phyloP scores from a whole-genome alignment of 257 asterid genomes.

The Solanum clarkiae region DNA sequence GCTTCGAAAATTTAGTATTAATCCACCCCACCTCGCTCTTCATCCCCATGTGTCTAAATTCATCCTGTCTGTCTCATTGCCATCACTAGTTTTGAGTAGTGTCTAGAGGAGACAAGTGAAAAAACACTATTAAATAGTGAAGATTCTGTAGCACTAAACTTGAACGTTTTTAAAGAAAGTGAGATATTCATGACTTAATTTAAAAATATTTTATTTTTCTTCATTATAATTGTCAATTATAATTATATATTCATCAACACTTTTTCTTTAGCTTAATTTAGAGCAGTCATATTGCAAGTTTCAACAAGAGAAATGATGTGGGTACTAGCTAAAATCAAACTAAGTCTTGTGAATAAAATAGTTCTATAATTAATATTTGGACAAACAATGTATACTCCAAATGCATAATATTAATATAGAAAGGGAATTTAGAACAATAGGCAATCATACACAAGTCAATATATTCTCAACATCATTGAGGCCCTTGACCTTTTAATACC shows the following conservation, averaged over 20 bases:
- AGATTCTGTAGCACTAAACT: not conserved
- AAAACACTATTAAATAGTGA: not conserved
- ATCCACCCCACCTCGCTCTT: no score
- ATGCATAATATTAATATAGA: not conserved
- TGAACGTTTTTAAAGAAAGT: not conserved
- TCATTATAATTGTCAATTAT: not conserved
- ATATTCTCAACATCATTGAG: not conserved
- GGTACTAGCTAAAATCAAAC: not conserved
- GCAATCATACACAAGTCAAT: not conserved
- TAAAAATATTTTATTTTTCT: not conserved
- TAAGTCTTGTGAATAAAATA: not conserved
- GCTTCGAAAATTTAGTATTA: no score
- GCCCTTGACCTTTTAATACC: not conserved
- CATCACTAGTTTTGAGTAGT: not conserved
- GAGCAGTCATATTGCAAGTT: not conserved
- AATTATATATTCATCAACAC: not conserved
- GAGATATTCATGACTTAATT: not conserved
- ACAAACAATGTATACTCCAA: not conserved
- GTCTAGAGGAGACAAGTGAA: not conserved
- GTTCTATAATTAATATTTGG: not conserved
- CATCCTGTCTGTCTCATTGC: no score
- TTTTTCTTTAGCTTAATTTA: not conserved
- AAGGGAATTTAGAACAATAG: not conserved
- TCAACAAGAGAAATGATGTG: not conserved
- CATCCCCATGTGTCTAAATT: no score